Conservation (phyloP, 1,284 basidiomycete genomes). For the Puccinia hordei region DNA sequence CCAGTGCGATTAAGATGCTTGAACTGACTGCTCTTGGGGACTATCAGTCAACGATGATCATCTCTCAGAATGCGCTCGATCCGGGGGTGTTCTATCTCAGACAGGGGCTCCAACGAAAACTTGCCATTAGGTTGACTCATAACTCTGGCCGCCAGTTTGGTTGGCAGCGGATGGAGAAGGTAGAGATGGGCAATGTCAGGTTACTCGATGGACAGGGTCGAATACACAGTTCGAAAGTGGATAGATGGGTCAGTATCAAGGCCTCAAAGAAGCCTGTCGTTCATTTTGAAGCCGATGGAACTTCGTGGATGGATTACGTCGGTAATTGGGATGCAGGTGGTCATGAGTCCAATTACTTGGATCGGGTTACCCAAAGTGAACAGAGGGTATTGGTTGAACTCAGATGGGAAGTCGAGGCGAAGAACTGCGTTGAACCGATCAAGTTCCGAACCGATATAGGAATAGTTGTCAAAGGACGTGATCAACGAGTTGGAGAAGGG, state of each 20-base stretch:
- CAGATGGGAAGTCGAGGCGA: slow-evolving; percentile 76
- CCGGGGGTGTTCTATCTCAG: slow-evolving; percentile 84
- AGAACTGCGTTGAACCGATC: slow-evolving; percentile 77
- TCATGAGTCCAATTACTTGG: slow-evolving; percentile 82
- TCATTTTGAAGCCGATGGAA: slow-evolving; percentile 69
- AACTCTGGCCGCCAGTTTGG: slow-evolving; percentile 85
- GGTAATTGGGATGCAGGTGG: slow-evolving; percentile 91
- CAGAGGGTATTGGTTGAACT: slow-evolving; percentile 80
- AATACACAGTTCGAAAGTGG: slow-evolving; percentile 62
- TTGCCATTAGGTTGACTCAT: slow-evolving; percentile 75
- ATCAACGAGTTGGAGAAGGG: slow-evolving; percentile 78
- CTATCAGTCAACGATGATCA: slow-evolving; percentile 79
- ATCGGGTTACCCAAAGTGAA: slow-evolving; percentile 75
- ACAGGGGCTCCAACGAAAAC: slow-evolving; percentile 85
- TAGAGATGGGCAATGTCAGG: slow-evolving; percentile 79
- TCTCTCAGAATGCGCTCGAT: slow-evolving; percentile 75
- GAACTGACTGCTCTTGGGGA: slow-evolving; percentile 82
- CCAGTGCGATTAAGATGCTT: slow-evolving; percentile 79
- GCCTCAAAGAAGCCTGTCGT: slow-evolving; percentile 45
- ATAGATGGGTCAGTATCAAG: slow-evolving; percentile 39
- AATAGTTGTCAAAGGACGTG: slow-evolving; percentile 80
- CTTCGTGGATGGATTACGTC: slow-evolving; percentile 69
- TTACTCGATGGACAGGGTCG: slow-evolving; percentile 81
- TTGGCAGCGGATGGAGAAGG: slow-evolving; percentile 76
- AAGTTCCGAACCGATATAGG: slow-evolving; percentile 84